phyloP scores from a whole-genome alignment of 345 rosid species.

The Hibiscus tridactylites region DNA sequence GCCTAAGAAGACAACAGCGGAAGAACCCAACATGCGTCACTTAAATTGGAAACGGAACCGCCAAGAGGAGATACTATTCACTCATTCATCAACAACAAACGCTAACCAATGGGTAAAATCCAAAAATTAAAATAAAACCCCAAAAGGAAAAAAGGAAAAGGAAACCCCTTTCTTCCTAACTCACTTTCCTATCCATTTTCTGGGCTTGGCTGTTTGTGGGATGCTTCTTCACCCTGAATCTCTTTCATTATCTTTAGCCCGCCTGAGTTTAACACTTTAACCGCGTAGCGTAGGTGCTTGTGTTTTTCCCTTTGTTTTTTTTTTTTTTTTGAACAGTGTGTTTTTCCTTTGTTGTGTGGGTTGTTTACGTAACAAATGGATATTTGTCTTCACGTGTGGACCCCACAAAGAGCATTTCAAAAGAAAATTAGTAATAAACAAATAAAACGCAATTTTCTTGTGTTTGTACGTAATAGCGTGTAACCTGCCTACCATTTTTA shows the following conservation, averaged over 20 bases:
- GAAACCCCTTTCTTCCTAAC: neutral
- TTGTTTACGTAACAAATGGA: too few species aligned
- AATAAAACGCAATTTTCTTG: too few species aligned
- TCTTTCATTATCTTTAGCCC: neutral
- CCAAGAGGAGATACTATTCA: neutral
- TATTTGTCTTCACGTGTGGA: too few species aligned
- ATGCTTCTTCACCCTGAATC: conserved; percentile 19
- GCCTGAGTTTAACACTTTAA: too few species aligned
- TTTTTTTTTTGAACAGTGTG: too few species aligned
- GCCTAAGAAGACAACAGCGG: neutral
- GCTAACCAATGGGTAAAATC: conserved; percentile 20
- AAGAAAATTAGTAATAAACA: too few species aligned
- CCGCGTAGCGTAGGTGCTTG: too few species aligned
- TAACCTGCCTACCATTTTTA: too few species aligned
- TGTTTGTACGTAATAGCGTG: too few species aligned
- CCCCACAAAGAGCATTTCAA: too few species aligned
- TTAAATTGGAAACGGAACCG: neutral
- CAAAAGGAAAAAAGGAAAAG: neutral
- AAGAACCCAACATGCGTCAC: conserved; percentile 29
- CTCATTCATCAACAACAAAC: neutral
- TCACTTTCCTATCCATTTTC: conserved; percentile 13
- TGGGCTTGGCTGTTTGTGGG: conserved; percentile 26
- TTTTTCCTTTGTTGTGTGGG: too few species aligned
- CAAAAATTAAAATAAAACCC: conserved; percentile 1
- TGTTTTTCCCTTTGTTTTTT: too few species aligned